These are phyloP conservation scores for Pholiota conissans DNA, from an alignment of 768 basidiomycete species.

Conservation along the genomic window DNA sequence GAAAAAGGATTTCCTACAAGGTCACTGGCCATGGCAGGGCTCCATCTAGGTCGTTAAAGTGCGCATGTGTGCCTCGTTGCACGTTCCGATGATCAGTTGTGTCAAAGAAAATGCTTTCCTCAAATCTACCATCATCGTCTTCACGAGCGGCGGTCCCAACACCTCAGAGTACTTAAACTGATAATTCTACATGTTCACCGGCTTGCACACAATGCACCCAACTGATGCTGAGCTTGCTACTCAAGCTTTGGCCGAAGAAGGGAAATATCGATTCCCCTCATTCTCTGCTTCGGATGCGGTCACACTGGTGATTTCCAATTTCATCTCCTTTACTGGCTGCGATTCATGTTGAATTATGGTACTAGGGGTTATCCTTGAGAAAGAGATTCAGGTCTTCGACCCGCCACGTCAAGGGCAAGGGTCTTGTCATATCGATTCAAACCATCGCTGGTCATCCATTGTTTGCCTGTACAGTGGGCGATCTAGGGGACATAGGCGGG, in stretches of 20 bases:
- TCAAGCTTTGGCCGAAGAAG: slow-evolving; percentile 71
- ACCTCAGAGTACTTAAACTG: background rate
- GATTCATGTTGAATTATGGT: background rate
- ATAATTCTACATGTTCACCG: slow-evolving; percentile 55
- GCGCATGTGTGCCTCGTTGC: slow-evolving; percentile 13
- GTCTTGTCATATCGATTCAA: slow-evolving; percentile 79
- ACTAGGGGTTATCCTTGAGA: slow-evolving; percentile 67
- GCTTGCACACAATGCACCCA: slow-evolving; percentile 60
- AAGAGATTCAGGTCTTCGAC: slow-evolving; percentile 79
- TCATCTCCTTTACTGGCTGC: background rate
- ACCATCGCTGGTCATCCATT: slow-evolving; percentile 76
- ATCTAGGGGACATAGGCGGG: slow-evolving; percentile 65
- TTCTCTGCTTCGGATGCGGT: slow-evolving; percentile 81
- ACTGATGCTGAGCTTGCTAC: slow-evolving; percentile 74
- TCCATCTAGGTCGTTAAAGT: background rate
- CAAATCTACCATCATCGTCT: background rate
- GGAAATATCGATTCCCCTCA: slow-evolving; percentile 64
- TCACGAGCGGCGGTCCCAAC: background rate
- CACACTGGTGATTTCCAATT: slow-evolving; percentile 49
- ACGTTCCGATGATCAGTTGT: background rate
- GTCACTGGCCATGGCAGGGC: background rate
- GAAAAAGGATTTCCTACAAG: background rate
- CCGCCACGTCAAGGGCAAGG: slow-evolving; percentile 75
- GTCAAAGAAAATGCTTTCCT: background rate
- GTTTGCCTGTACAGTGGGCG: slow-evolving; percentile 84